Conservation (phyloP, 208 protist genomes). For the Acanthamoeba triangularis region DNA sequence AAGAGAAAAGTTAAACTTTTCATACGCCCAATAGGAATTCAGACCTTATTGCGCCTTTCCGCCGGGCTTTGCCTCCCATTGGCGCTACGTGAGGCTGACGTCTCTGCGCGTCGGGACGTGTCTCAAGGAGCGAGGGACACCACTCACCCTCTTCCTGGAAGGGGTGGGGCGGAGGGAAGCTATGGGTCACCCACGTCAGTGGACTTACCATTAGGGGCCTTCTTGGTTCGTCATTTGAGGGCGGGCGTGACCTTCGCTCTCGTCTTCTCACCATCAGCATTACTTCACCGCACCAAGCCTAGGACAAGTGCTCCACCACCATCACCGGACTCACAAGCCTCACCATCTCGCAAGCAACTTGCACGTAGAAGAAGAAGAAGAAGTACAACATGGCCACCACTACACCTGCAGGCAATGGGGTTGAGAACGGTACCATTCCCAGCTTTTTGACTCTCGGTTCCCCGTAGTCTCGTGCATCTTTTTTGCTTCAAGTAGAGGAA, state of each 20-base stretch:
- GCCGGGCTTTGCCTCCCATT: neutral
- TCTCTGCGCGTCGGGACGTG: no score
- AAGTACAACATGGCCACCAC: neutral
- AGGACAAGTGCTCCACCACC: neutral
- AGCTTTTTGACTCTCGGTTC: neutral
- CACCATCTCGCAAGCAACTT: neutral
- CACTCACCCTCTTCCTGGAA: neutral
- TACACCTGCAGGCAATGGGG: slow-evolving; percentile 7
- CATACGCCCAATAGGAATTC: no score
- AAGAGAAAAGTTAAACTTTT: no score
- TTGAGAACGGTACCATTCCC: neutral
- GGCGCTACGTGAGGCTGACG: neutral
- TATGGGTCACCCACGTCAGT: neutral
- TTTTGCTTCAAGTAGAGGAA: no score
- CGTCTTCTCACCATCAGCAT: neutral
- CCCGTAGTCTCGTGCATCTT: neutral
- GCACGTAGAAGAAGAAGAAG: neutral
- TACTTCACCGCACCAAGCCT: neutral
- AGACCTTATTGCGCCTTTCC: no score
- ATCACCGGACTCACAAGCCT: neutral
- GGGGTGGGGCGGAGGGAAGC: neutral
- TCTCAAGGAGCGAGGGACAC: no score
- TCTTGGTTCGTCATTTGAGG: neutral
- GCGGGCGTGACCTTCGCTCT: neutral
- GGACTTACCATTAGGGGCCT: slow-evolving; percentile 13